These are phyloP conservation scores for Phytophthora pistaciae DNA, from an alignment of 352 stramenopile genomes.

Conservation along the genomic window DNA sequence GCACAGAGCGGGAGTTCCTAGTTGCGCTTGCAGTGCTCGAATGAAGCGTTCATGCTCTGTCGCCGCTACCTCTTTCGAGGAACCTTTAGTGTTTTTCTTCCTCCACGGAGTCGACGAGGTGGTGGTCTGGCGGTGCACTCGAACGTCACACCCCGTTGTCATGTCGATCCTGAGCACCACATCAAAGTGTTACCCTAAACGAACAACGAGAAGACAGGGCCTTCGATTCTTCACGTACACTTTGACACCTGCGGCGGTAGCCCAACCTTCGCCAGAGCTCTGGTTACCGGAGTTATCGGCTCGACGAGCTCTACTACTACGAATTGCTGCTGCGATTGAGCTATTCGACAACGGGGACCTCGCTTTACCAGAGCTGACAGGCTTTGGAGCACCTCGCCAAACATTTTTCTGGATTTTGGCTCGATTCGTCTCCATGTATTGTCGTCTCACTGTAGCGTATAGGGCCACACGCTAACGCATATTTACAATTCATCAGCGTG, in stretches of 20 bases:
- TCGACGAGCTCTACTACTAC: conserved; percentile 18
- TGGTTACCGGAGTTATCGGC: not conserved
- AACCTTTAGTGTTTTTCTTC: conserved; percentile 36
- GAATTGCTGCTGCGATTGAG: conserved; percentile 20
- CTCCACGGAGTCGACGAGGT: conserved; percentile 65
- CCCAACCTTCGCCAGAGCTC: not conserved
- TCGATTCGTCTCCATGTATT: conserved; percentile 72
- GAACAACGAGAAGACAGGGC: not conserved
- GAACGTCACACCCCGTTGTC: conserved; percentile 45
- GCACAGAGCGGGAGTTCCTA: conserved; percentile 65
- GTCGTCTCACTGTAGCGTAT: conserved; percentile 58
- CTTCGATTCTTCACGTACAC: conserved; percentile 10
- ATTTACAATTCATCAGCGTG: conserved; percentile 1
- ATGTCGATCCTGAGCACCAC: conserved; percentile 41
- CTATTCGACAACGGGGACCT: conserved; percentile 19
- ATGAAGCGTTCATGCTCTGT: conserved; percentile 56
- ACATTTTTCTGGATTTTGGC: conserved; percentile 22
- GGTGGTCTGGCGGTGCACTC: conserved; percentile 43
- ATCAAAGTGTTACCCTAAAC: not conserved
- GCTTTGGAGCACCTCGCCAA: conserved; percentile 1
- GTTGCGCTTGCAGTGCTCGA: conserved; percentile 51
- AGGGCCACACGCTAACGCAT: conserved; percentile 50
- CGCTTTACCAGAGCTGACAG: not conserved
- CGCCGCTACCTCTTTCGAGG: conserved; percentile 2
- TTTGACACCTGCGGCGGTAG: conserved; percentile 12